A percentile compares a stretch with the other conserved stretches of the same genome.
These are phyloP conservation scores for Metschnikowia orientalis DNA, from an alignment of 805 yeast species.

Conservation along the genomic window DNA sequence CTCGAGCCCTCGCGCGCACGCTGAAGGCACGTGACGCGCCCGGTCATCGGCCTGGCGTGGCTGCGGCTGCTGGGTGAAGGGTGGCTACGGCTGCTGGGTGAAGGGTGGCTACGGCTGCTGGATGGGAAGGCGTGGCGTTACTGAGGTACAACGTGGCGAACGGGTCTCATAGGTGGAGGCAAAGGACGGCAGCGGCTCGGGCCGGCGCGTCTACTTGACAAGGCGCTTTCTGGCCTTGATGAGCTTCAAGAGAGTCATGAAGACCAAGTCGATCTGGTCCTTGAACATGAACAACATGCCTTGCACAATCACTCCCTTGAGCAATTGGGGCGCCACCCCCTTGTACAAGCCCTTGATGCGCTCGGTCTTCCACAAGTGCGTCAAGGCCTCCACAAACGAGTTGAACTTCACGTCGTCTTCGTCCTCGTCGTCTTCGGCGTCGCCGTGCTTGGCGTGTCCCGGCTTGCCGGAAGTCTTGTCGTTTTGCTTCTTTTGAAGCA, in stretches of 20 bases:
- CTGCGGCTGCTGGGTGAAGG: too few relatives aligned
- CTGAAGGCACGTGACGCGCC: too few relatives aligned
- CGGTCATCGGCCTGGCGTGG: too few relatives aligned
- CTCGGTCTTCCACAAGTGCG: constrained; percentile 57
- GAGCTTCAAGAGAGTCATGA: constrained; percentile 30
- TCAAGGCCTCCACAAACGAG: constrained; percentile 60
- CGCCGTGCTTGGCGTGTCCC: constrained; percentile 9
- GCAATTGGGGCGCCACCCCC: constrained; percentile 74
- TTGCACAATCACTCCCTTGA: constrained; percentile 80
- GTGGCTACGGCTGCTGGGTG: too few relatives aligned
- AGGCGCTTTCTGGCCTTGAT: constrained; percentile 18
- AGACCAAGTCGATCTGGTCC: constrained; percentile 53
- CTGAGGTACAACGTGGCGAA: too few relatives aligned
- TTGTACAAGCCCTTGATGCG: constrained; percentile 66
- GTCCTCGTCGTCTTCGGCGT: constrained; percentile 24
- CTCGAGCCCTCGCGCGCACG: constrained; percentile 17
- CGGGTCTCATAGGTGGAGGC: too few relatives aligned
- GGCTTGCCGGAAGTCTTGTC: constrained; percentile 20
- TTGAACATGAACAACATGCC: constrained; percentile 79
- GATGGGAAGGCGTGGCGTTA: too few relatives aligned
- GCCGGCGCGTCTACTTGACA: too few relatives aligned
- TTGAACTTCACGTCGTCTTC: constrained; percentile 43
- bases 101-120: too few relatives aligned
- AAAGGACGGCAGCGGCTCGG: too few relatives aligned
- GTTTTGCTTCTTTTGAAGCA: constrained; percentile 54